Evolutionary conservation across 352 stramenopile genomes (phyloP), one percentile per base, ranked within the genome.

Genomic region (Phytophthora pinifolia): DNA sequence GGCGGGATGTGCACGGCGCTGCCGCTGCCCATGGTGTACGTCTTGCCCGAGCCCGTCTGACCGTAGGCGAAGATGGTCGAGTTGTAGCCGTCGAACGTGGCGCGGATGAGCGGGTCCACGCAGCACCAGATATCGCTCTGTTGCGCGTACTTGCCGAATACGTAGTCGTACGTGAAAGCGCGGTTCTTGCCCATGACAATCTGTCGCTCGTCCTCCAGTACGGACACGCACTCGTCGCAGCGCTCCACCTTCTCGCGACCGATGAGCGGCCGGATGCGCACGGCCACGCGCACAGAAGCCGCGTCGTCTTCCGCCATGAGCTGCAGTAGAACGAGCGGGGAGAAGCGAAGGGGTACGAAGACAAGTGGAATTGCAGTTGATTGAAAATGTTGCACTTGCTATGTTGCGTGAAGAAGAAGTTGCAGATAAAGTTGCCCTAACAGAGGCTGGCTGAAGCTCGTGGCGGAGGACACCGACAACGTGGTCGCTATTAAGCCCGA

Each of bases 81-180:
- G 71, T 96, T 96, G 70, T 96, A 96, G 29, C 87, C 87, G 43
- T 96, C 83, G 41, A 96, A 93, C 9, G 75, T 81, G n/a, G 83
- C 73, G 27, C 81, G 68, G 32, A 93, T 79, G 31, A 95, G 78
- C 52, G 85, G 85, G 27, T 88, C 78, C 34, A 95, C 83, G 59
- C 85, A 93, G 41, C 62, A 56, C 80, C 83, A 96, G 44, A 96
- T 87, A 65, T 95, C 86, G 54, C 80, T 77, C 72, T 96, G 86
- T 52, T 87, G 74, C 37, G 82, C 75, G 62, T 91, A 84, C 65
- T 89, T 86, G 50, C 83, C 79, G 65, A 88, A 96, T 20, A 92
- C 83, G 66, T 96, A 91, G 67, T 96, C 87, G 80, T 93, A 96
- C 56, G 87, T 96, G 65, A 95, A 96, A 53, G 83, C 78, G 46